A percentile compares a stretch with the other conserved stretches of the same genome.
phyloP scores from a whole-genome alignment of 1,284 basidiomycete genomes.

The Apiotrichum domesticum region DNA sequence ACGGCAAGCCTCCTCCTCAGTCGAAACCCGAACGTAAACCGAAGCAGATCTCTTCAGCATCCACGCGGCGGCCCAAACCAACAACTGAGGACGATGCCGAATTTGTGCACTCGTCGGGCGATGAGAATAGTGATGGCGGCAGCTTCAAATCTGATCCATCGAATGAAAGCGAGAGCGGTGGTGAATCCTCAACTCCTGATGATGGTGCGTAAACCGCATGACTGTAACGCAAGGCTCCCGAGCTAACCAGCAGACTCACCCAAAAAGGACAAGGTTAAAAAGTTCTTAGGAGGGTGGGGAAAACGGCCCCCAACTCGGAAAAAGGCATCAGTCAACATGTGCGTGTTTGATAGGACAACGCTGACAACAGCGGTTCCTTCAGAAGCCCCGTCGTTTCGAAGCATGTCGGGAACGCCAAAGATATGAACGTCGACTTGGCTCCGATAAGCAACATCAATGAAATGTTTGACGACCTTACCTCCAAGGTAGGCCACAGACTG shows the following conservation, averaged over 20 bases:
- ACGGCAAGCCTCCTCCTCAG: too few species aligned
- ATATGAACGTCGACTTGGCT: conserved; percentile 51
- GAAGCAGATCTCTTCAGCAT: neutral
- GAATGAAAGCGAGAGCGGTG: neutral
- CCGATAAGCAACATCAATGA: conserved; percentile 74
- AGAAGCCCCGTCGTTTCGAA: conserved; percentile 20
- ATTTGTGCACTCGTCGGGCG: too few species aligned
- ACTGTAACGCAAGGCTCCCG: too few species aligned
- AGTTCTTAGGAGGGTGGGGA: conserved; percentile 27
- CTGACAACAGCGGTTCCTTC: conserved; percentile 20
- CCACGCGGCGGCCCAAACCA: neutral
- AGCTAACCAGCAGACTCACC: neutral
- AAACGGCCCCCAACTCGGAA: conserved; percentile 23
- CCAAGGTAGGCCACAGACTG: conserved; percentile 15
- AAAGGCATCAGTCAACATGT: conserved; percentile 30
- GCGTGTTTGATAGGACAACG: neutral
- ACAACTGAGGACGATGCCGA: neutral
- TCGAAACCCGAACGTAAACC: too few species aligned
- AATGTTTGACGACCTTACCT: conserved; percentile 74
- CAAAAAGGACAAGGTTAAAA: conserved; percentile 13
- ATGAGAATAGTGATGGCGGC: too few species aligned
- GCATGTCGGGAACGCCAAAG: conserved; percentile 26
- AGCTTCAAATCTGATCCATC: neutral
- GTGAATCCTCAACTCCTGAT: too few species aligned
- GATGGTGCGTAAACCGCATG: too few species aligned